A percentile compares a stretch with the other conserved stretches of the same genome.
phyloP scores from a whole-genome alignment of 192 early-diverging fungal species.

The Gaertneriomyces semiglobifer region DNA sequence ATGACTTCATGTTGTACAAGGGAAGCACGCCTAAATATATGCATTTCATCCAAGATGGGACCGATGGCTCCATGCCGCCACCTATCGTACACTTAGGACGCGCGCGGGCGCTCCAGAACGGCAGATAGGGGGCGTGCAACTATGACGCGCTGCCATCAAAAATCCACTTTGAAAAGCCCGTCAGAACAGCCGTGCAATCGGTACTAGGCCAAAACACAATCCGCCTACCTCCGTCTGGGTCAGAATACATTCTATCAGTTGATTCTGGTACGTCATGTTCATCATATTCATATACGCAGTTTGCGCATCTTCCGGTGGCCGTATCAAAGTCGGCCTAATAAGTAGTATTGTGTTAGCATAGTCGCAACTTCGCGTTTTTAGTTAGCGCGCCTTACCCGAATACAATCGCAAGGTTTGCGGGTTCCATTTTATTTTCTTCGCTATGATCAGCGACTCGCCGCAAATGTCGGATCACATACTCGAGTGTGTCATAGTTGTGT shows the following conservation, averaged over 20 bases:
- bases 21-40: too few relatives aligned
- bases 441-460: conserved; percentile 38
- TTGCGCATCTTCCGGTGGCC: conserved; percentile 36
- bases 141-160: too few relatives aligned
- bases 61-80: too few relatives aligned
- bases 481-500: conserved; percentile 48
- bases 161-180: too few relatives aligned
- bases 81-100: too few relatives aligned
- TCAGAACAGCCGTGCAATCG: too few relatives aligned
- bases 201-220: too few relatives aligned
- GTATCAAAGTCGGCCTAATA: conserved; percentile 39
- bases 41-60: too few relatives aligned
- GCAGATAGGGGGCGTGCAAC: too few relatives aligned
- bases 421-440: conserved; percentile 61
- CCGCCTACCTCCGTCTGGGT: conserved; percentile 33
- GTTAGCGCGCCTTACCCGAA: conserved; percentile 35
- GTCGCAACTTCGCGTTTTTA: neutral
- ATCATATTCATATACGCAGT: conserved; percentile 42
- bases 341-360: neutral
- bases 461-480: conserved; percentile 53
- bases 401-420: conserved; percentile 56
- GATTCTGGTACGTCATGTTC: conserved; percentile 54
- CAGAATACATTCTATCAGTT: conserved; percentile 48
- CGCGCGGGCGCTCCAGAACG: too few relatives aligned
- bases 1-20: too few relatives aligned